Base-by-base conservation (phyloP, 768 basidiomycete genomes). In the Hericium erinaceus region DNA sequence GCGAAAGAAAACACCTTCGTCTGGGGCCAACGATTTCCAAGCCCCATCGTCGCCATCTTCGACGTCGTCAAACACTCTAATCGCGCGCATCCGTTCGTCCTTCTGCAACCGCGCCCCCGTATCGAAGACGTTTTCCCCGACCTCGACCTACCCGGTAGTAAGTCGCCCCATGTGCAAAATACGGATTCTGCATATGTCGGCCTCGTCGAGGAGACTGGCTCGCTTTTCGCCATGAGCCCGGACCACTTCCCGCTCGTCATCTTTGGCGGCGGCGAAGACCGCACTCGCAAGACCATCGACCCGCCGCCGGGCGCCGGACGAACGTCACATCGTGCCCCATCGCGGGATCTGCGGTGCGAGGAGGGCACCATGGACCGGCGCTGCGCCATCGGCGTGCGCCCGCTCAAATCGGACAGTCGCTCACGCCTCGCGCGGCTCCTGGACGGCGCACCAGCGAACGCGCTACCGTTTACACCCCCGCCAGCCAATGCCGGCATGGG, bases 171-270 rank as follows among this genome's bases (percentile, higher is more conserved):
- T 11, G 71, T 77, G 26, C 78, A 77, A 3, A 79, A 82, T 54
- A 69, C 76, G 6, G 79, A 85, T 28, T 78, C 81, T 0, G 92
- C 92, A 1, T 97, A 88, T 67, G 83, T 98, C 18, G 93, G 93
- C 2, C 72, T 89, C 16, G 79, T 93, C 15, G 79, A 82, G 49
- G 82, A 85, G 65, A 81, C 80, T 0, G 83, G 79, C 2, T 88
- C 87, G 44, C 75, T 97, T 1, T 95, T 84, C 64, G 93, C 90
- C 18, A 87, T 98, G 82, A 89, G 88, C 61, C 86, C 89, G 0
- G 76, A 80, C 11, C 80, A 79, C 8, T 98, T 81, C 66, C 95
- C 95, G 0, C 76, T 98, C 10, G 87, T 95, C 58, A 83, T 80
- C 4, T 90, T 92, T 64, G 78, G 82, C 2, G 77, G 78, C 59